Evolutionary conservation across 2,329 filamentous ascomycete genomes (phyloP).

Genomic region (Aciculosporium take): DNA sequence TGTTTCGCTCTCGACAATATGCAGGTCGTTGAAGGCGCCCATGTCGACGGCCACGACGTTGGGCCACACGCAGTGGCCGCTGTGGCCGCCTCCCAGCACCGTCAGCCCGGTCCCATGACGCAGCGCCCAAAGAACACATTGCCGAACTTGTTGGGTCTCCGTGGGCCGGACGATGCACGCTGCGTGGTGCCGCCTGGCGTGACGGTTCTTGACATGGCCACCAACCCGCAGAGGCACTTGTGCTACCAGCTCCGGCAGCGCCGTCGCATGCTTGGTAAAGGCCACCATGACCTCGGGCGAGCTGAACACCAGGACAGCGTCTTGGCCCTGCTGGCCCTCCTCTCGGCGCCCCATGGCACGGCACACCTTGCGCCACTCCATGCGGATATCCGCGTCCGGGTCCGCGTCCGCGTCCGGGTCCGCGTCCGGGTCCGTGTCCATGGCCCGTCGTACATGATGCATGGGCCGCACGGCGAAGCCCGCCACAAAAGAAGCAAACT

Average conservation of each 20-base stretch:
- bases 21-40: conserved; percentile 36
- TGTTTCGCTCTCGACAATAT: conserved; percentile 20
- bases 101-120: conserved; percentile 16
- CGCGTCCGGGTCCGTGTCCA: conserved; percentile 15
- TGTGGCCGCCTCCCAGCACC: conserved; percentile 44
- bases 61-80: conserved; percentile 40
- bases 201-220: conserved; percentile 32
- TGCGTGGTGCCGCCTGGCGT: conserved; percentile 31
- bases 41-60: conserved; percentile 44
- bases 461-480: conserved; percentile 25
- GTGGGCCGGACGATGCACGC: conserved; percentile 32
- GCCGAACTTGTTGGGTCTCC: conserved; percentile 31
- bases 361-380: conserved; percentile 37
- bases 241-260: conserved; percentile 26
- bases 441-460: too few species aligned
- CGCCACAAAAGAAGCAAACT: conserved; percentile 38
- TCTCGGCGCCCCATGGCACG: conserved; percentile 29
- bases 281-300: conserved; percentile 34
- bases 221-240: conserved; percentile 22
- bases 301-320: conserved; percentile 28
- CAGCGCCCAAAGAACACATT: conserved; percentile 41
- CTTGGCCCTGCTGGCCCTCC: conserved; percentile 16
- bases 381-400: conserved; percentile 17
- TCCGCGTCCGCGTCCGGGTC: conserved; percentile 12
- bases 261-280: conserved; percentile 25